phyloP scores from a whole-genome alignment of 1,284 basidiomycete species.

The Fomitopsis palustris region DNA sequence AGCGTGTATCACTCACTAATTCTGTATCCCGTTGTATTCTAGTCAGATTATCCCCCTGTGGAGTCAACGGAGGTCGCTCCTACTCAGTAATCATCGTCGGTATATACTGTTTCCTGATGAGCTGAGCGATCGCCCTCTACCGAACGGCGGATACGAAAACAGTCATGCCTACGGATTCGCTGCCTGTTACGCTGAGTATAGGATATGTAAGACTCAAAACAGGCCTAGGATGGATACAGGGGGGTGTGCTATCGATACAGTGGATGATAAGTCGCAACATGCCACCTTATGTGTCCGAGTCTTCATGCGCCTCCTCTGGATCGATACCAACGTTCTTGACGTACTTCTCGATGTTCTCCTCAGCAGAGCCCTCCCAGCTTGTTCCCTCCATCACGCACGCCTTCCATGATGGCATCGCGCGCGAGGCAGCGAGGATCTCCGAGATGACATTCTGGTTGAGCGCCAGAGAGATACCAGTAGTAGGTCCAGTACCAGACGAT shows the following conservation, averaged over 20 bases:
- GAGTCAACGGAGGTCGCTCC: neutral
- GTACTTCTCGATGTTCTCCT: neutral
- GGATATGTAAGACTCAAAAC: no score
- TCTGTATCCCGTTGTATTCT: neutral
- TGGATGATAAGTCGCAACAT: no score
- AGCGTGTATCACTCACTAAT: neutral
- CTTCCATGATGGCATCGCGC: neutral
- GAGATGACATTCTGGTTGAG: neutral
- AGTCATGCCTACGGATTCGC: no score
- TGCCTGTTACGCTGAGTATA: no score
- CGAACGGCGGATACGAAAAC: no score
- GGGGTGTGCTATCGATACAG: no score
- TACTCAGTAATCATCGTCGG: neutral
- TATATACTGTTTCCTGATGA: no score
- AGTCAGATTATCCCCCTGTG: neutral
- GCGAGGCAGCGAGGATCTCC: neutral
- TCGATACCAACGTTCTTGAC: neutral
- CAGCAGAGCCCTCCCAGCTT: neutral
- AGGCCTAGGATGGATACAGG: no score
- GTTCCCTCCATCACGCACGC: neutral
- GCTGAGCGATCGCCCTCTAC: no score
- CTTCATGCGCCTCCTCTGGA: no score
- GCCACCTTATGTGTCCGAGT: no score
- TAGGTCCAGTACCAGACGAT: no score
- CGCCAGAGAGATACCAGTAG: neutral